Evolutionary conservation across 371 early-diverging fungal genomes (phyloP).

Genomic region (Cokeromyces recurvatus): DNA sequence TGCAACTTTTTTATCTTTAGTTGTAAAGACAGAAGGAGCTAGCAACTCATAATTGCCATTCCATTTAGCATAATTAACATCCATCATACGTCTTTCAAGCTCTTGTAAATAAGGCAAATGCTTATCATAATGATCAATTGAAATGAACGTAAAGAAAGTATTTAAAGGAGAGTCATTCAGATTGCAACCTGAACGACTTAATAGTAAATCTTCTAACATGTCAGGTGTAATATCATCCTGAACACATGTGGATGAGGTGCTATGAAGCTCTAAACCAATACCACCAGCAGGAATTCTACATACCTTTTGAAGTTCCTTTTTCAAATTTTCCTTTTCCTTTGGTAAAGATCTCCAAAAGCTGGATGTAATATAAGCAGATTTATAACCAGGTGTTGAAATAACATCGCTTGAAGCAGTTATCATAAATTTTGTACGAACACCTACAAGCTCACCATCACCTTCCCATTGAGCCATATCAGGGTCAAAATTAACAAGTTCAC

Average conservation of each 20-base stretch:
- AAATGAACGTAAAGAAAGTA: constrained; percentile 19
- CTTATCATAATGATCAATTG: constrained; percentile 18
- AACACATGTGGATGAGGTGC: no score
- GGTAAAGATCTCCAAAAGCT: constrained; percentile 24
- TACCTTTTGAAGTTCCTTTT: background rate
- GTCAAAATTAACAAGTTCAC: constrained; percentile 36
- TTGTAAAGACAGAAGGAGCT: constrained; percentile 1
- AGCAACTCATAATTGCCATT: constrained; percentile 12
- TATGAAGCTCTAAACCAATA: background rate
- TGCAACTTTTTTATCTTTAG: background rate
- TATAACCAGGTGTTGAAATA: constrained; percentile 1
- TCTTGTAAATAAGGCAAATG: constrained; percentile 24
- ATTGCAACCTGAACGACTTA: constrained; percentile 17
- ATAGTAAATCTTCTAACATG: constrained; percentile 8
- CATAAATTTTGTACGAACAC: constrained; percentile 32
- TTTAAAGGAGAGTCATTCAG: constrained; percentile 19
- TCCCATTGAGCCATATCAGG: constrained; percentile 46
- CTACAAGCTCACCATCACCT: constrained; percentile 44
- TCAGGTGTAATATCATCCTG: background rate
- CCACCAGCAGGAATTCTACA: constrained; percentile 10
- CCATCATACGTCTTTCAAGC: constrained; percentile 26
- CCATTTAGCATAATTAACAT: constrained; percentile 32
- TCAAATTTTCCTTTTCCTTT: background rate
- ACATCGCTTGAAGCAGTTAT: constrained; percentile 18
- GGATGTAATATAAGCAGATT: constrained; percentile 24